Base-by-base conservation (phyloP, 257 asterid genomes). In the Solanum sejunctum region DNA sequence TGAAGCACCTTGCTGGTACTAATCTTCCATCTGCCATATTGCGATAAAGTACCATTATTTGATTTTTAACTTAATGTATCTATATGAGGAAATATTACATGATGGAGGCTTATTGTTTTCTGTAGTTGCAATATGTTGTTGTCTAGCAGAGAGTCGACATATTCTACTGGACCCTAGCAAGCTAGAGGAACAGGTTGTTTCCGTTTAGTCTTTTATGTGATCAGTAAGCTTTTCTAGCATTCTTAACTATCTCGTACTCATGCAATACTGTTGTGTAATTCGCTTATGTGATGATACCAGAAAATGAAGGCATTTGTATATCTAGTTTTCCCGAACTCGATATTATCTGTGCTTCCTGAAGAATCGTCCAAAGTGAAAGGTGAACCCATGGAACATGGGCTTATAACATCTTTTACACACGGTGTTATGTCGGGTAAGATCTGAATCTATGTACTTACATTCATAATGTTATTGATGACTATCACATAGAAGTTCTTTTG, bases 1-100 rank as follows among this genome's bases (percentile, higher is more conserved):
- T 95, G 90, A 95, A 93, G 86, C 93, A 91, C 85, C 92, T 93
- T 58, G 97, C 97, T 51, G 98, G 99, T 93, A 93, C 63, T 79
- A 17, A 41, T 58, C 52, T 80, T 83, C 77, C 58, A 54, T 57
- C 80, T 67, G 80, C 60, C 58, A 49, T 64, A 82, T 87, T 81
- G 70, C 7, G 26, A 56, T 47, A 17, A 17, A 18, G 26, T 58
- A 77, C 54, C 80, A 58, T 88, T 89, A 8, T 88, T 54, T 43
- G 41, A 67, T 84, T 64, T 56, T 23, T 54, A 54, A 83, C 85
- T 83, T 58, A 54, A 36, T 83, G 41, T 43, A 69, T 54, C 57
- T 36, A 16, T 36, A 36, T 8, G 82, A 75, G 81, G 64, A 77
- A 73, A 77, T 47, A 78, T 51, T 47, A 78, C 28, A 78, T 78